Base-by-base conservation (phyloP, 116 monocot species). In the Posidonia oceanica region DNA sequence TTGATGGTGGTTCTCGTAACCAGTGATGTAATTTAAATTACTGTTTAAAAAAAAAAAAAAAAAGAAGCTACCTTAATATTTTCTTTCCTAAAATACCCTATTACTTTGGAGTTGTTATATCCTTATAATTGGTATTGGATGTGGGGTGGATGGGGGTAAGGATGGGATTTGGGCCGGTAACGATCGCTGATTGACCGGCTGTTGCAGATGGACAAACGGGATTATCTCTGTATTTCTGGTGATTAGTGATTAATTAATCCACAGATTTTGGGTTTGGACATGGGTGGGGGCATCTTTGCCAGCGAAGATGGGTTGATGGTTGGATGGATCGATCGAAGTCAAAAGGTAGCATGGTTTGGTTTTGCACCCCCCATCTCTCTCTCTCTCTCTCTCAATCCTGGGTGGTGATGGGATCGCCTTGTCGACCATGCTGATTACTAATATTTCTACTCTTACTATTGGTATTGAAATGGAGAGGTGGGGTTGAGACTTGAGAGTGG, bases 311-410 rank as follows among this genome's bases (percentile, higher is more conserved):
- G 22, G 51, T 52, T 4, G 52, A 21, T 53, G 6, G 52, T 11
- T 51, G 8, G 68, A 38, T 48, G 10, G 22, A 52, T 48, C 7
- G 68, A 68, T 68, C 52, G 36, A 68, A 68, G 68, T 68, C 68
- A 68, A 68, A 68, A 68, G 53, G 52, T 54, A 51, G 22, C 68
- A 68, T 29, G 20, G 20, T 20, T 66, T 0, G 10, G 17, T 39
- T 61, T 59, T 48, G 38, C n/a, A n/a, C 42, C 38, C 62, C 20
- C 14, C 20, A 13, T 29, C 20, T 17, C 11, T 36, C 38, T n/a
- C 59, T 57, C 36, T 39, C 42, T 11, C 15, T 42, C 54, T 16
- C 39, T 39, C 54, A 21, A 59, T 71, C 17, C 14, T 18, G 14
- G 41, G 48, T 48, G 72, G 61, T 52, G 70, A 21, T 22, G 23